Conservation (phyloP, 768 basidiomycete genomes). For the Termitomyces sp. region DNA sequence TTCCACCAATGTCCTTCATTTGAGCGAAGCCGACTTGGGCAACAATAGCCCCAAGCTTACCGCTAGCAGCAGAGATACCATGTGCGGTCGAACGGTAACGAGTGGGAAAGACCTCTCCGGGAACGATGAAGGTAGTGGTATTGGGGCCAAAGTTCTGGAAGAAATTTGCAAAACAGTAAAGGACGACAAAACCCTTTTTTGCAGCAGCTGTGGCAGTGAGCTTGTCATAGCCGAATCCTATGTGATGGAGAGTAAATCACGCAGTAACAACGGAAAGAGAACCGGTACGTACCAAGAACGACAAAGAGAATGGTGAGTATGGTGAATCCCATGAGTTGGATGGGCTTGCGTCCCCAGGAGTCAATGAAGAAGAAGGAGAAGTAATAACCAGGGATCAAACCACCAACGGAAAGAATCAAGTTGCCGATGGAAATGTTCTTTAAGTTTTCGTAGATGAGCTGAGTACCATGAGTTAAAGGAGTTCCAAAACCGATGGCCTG, state of each 20-base stretch:
- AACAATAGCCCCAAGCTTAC: conserved; percentile 80
- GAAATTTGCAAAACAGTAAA: conserved; percentile 85
- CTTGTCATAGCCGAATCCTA: conserved; percentile 65
- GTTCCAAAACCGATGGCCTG: conserved; percentile 69
- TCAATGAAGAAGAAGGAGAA: conserved; percentile 64
- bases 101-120: conserved; percentile 84
- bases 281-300: conserved; percentile 51
- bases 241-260: conserved; percentile 1
- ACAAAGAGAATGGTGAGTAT: conserved; percentile 62
- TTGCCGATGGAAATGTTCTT: conserved; percentile 69
- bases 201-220: conserved; percentile 36
- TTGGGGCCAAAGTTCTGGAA: conserved; percentile 90
- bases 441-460: conserved; percentile 50
- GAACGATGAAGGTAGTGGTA: conserved; percentile 74
- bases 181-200: conserved; percentile 66
- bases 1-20: conserved; percentile 65
- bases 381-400: conserved; percentile 82
- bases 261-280: background rate
- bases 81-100: conserved; percentile 84
- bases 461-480: conserved; percentile 25
- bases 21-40: conserved; percentile 74
- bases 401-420: conserved; percentile 68
- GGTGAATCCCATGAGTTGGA: conserved; percentile 75
- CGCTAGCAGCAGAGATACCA: conserved; percentile 78
- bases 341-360: conserved; percentile 74